phyloP scores from a whole-genome alignment of 257 asterid genomes.

The Solanum clarkiae region DNA sequence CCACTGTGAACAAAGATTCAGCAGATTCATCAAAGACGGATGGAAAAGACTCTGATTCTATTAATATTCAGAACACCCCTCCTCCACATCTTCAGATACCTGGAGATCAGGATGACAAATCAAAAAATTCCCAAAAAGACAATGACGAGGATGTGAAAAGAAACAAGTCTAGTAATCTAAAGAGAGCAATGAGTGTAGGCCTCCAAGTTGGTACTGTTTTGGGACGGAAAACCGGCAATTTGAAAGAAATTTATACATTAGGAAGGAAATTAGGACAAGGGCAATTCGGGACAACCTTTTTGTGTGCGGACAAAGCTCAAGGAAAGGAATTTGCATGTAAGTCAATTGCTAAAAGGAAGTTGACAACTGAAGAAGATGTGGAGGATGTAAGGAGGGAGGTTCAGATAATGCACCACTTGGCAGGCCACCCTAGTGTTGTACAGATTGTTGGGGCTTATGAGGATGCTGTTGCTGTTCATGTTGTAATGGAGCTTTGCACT shows the following conservation, averaged over 20 bases:
- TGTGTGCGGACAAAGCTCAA: slow-evolving; percentile 40
- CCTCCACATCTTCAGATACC: slow-evolving; percentile 25
- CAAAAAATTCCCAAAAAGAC: slow-evolving; percentile 1
- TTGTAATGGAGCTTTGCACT: slow-evolving; percentile 72
- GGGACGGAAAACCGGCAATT: slow-evolving; percentile 49
- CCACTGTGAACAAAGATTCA: slow-evolving; percentile 28
- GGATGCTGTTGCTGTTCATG: slow-evolving; percentile 72
- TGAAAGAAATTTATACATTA: slow-evolving; percentile 48
- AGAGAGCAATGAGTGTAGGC: slow-evolving; percentile 56
- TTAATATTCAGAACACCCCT: slow-evolving; percentile 23
- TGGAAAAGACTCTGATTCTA: slow-evolving; percentile 7
- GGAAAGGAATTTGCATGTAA: slow-evolving; percentile 67
- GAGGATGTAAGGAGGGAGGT: slow-evolving; percentile 85
- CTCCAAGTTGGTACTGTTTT: slow-evolving; percentile 59
- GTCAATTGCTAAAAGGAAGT: slow-evolving; percentile 64
- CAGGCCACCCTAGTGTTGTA: slow-evolving; percentile 56
- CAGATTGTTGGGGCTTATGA: slow-evolving; percentile 69
- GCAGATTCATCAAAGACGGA: slow-evolving; percentile 11
- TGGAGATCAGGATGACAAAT: slow-evolving; percentile 1
- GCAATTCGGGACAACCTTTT: slow-evolving; percentile 79
- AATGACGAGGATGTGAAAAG: slow-evolving; percentile 2
- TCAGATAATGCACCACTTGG: slow-evolving; percentile 82
- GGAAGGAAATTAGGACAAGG: slow-evolving; percentile 80
- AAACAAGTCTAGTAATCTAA: slow-evolving; percentile 20
- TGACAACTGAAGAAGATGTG: slow-evolving; percentile 54